Percentiles rank a stretch among this genome's conserved stretches.
Evolutionary conservation across 116 monocot genomes (phyloP).

Genomic region (Iris pallida): DNA sequence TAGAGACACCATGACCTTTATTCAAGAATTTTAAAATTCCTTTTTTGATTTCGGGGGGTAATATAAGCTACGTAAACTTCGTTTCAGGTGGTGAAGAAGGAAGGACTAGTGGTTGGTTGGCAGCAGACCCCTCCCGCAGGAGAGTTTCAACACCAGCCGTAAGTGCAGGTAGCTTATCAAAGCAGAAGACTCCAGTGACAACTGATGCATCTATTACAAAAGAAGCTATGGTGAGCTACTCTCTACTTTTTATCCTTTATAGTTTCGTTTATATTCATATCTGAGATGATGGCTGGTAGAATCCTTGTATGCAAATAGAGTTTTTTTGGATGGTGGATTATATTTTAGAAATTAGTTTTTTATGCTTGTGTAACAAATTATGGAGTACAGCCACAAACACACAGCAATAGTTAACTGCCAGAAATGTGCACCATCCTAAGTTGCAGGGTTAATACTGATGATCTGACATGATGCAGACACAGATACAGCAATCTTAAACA

Average conservation of each 20-base stretch:
- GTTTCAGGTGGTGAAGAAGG: constrained; percentile 71
- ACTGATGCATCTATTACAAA: constrained; percentile 45
- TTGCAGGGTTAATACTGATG: too few species aligned
- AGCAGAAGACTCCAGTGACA: constrained; percentile 66
- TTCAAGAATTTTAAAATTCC: neutral
- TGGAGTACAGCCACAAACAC: too few species aligned
- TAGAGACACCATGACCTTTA: neutral
- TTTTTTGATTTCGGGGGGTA: neutral
- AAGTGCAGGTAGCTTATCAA: constrained; percentile 68
- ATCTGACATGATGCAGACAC: too few species aligned
- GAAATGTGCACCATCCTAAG: too few species aligned
- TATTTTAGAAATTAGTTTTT: too few species aligned
- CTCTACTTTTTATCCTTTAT: constrained; percentile 11
- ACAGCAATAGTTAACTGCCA: too few species aligned
- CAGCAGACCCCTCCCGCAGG: constrained; percentile 54
- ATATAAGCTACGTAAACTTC: neutral
- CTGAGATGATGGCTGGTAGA: too few species aligned
- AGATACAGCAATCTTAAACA: too few species aligned
- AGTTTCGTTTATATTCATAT: neutral
- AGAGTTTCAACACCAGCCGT: constrained; percentile 49
- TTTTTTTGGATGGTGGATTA: too few species aligned
- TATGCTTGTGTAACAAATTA: too few species aligned
- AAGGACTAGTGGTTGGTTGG: constrained; percentile 59
- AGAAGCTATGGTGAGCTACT: constrained; percentile 61
- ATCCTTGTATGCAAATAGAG: too few species aligned